A percentile compares a stretch with the other conserved stretches of the same genome.
phyloP scores from a whole-genome alignment of 164 flowering plant species.

The Protea cynaroides region DNA sequence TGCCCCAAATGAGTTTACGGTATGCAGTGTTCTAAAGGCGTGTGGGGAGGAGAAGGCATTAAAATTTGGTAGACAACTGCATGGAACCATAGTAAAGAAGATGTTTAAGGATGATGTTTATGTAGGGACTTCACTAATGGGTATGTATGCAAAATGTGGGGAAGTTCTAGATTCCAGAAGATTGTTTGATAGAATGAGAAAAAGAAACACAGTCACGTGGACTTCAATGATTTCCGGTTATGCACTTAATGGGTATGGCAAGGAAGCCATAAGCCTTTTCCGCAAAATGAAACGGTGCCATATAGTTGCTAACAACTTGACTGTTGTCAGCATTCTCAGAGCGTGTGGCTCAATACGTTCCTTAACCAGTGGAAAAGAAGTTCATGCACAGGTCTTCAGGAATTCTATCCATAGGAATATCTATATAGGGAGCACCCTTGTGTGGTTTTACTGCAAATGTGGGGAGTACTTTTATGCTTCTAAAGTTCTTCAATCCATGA shows the following conservation, averaged over 20 bases:
- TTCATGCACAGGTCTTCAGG: conserved; percentile 72
- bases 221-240: conserved; percentile 79
- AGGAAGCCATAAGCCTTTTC: conserved; percentile 64
- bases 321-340: conserved; percentile 62
- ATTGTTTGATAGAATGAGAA: conserved; percentile 59
- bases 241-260: conserved; percentile 66
- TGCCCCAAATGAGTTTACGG: conserved; percentile 61
- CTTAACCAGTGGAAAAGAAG: conserved; percentile 53
- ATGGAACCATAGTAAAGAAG: conserved; percentile 56
- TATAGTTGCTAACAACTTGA: conserved; percentile 49
- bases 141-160: conserved; percentile 79
- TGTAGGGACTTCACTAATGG: conserved; percentile 59
- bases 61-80: conserved; percentile 64
- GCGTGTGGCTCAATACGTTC: conserved; percentile 68
- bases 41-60: conserved; percentile 65
- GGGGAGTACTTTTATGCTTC: conserved; percentile 38
- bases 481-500: conserved; percentile 59
- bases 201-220: conserved; percentile 77
- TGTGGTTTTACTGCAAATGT: conserved; percentile 82
- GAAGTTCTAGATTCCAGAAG: conserved; percentile 41
- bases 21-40: conserved; percentile 63
- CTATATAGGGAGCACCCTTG: conserved; percentile 64
- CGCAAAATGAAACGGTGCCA: conserved; percentile 60
- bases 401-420: conserved; percentile 33
- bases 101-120: conserved; percentile 52